A percentile compares a stretch with the other conserved stretches of the same genome.
Evolutionary conservation across 2,329 filamentous ascomycete species (phyloP).

Genomic region (Endothia cerciana): DNA sequence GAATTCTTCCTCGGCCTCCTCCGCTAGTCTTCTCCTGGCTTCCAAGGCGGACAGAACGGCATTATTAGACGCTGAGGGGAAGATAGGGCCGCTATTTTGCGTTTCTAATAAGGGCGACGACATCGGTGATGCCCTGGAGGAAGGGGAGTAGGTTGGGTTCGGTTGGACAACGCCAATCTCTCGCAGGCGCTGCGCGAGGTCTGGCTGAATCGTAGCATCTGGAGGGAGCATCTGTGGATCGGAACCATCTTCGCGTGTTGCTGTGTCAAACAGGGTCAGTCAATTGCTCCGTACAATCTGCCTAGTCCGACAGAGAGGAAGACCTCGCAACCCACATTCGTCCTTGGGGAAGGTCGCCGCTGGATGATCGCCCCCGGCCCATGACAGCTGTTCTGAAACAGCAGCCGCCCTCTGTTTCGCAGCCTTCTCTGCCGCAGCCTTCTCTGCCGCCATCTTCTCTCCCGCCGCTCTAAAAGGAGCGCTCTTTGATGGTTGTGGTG

Average conservation of each 20-base stretch:
- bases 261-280: conserved; percentile 35
- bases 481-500: conserved; percentile 16
- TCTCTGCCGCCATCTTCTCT: conserved; percentile 2
- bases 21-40: conserved; percentile 50
- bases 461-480: conserved; percentile 13
- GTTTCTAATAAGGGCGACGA: conserved; percentile 19
- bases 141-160: conserved; percentile 57
- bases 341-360: conserved; percentile 33
- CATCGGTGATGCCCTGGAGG: conserved; percentile 46
- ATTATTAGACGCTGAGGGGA: conserved; percentile 43
- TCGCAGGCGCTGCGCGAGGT: conserved; percentile 55
- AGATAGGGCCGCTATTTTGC: conserved; percentile 31
- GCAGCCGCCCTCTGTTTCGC: conserved; percentile 9
- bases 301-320: not conserved
- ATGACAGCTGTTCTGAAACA: conserved; percentile 8
- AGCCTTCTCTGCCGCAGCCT: conserved; percentile 12
- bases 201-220: conserved; percentile 38
- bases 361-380: conserved; percentile 15
- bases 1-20: conserved; percentile 49
- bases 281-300: not conserved
- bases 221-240: conserved; percentile 46
- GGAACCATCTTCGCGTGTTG: conserved; percentile 44
- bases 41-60: conserved; percentile 54
- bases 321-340: conserved; percentile 31
- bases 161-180: conserved; percentile 60